Conservation (phyloP, 148 eudicot genomes). For the Limonium bicolor region DNA sequence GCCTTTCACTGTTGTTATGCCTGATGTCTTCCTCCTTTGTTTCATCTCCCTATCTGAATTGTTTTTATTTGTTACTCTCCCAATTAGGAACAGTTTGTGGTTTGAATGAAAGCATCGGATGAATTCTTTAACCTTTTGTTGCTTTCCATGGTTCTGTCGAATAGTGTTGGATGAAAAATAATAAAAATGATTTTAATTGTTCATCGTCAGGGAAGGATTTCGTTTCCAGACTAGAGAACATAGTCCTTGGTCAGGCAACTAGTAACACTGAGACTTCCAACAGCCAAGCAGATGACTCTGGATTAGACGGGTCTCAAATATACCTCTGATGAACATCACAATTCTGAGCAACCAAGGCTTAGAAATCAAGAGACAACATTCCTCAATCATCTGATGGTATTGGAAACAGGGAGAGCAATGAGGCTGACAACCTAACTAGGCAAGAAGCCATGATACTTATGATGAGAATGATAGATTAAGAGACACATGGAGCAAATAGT, state of each 20-base stretch:
- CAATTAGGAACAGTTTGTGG: too few relatives aligned
- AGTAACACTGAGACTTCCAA: constrained; percentile 33
- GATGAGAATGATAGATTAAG: constrained; percentile 36
- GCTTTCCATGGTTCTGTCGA: too few relatives aligned
- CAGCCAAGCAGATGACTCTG: constrained; percentile 22
- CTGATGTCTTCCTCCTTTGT: too few relatives aligned
- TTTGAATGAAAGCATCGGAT: too few relatives aligned
- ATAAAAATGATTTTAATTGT: too few relatives aligned
- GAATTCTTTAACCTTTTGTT: too few relatives aligned
- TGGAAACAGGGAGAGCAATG: constrained; percentile 21
- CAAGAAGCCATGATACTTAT: constrained; percentile 28
- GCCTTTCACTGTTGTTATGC: too few relatives aligned
- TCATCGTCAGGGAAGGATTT: constrained; percentile 82
- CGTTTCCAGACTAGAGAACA: constrained; percentile 55
- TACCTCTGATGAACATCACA: constrained; percentile 23
- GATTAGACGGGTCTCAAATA: constrained; percentile 28
- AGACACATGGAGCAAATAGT: constrained; percentile 31
- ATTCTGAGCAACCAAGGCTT: constrained; percentile 25
- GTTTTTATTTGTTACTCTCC: too few relatives aligned
- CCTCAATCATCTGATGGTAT: constrained; percentile 22
- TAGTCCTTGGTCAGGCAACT: constrained; percentile 55
- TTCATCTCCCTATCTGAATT: too few relatives aligned
- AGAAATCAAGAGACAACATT: constrained; percentile 23
- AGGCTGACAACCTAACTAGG: constrained; percentile 19
- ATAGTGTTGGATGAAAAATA: too few relatives aligned